Percentiles rank a stretch among this genome's conserved stretches.
phyloP scores from a whole-genome alignment of 495 filamentous ascomycete genomes.

The Penicillium verhagenii region DNA sequence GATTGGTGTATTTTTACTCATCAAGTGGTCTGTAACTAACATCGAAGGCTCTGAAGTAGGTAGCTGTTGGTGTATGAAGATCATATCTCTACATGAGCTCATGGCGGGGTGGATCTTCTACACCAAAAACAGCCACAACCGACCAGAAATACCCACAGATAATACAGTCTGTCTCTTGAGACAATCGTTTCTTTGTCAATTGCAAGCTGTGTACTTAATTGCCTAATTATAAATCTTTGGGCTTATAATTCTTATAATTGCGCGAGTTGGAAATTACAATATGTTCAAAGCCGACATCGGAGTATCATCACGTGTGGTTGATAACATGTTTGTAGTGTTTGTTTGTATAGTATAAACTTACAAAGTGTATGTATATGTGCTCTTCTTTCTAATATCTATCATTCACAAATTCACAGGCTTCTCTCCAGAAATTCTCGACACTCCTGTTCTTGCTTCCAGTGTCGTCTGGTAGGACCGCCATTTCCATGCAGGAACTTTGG shows the following conservation, averaged over 20 bases:
- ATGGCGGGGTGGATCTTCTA: conserved; percentile 10
- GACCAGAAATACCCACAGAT: background rate
- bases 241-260: background rate
- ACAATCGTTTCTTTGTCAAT: background rate
- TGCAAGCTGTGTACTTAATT: background rate
- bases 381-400: background rate
- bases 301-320: conserved; percentile 1
- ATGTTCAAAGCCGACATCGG: conserved; percentile 11
- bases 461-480: conserved; percentile 35
- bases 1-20: too few relatives aligned
- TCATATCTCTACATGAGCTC: background rate
- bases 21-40: too few relatives aligned
- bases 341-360: too few relatives aligned
- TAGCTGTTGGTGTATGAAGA: too few relatives aligned
- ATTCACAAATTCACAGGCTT: background rate
- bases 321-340: conserved; percentile 12
- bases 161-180: too few relatives aligned
- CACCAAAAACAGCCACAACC: background rate
- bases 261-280: background rate
- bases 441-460: conserved; percentile 15
- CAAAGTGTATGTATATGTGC: background rate
- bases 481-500: conserved; percentile 44
- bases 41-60: too few relatives aligned
- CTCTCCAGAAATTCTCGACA: background rate
- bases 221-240: too few relatives aligned